Evolutionary conservation across 305 asterid genomes (phyloP).

Genomic region (Withania somnifera): DNA sequence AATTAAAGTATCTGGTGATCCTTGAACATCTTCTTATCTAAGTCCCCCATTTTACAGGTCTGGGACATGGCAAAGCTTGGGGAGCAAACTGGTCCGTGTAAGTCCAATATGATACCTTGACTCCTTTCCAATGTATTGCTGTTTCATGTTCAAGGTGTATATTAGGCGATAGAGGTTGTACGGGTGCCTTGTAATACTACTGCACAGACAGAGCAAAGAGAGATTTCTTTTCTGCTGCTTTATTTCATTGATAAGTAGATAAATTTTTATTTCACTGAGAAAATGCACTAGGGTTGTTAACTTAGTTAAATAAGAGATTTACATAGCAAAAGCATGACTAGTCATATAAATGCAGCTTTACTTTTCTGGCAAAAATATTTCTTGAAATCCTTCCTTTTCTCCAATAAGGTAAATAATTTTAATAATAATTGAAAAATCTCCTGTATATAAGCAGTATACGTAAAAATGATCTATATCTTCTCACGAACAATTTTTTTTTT

Average conservation of each 20-base stretch:
- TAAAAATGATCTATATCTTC: not conserved
- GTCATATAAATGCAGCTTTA: not conserved
- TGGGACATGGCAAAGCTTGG: conserved; percentile 99
- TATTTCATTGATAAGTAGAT: not conserved
- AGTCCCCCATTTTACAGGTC: conserved; percentile 40
- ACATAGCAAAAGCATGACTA: not conserved
- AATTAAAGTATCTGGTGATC: conserved; percentile 8
- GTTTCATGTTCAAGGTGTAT: not conserved
- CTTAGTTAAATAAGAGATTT: not conserved
- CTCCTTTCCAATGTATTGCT: not conserved
- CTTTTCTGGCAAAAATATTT: not conserved
- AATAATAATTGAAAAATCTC: not conserved
- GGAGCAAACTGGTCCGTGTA: conserved; percentile 54
- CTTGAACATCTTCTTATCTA: conserved; percentile 14
- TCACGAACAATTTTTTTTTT: not conserved
- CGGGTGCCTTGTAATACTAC: not conserved
- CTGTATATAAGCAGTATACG: not conserved
- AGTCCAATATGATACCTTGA: conserved; percentile 11
- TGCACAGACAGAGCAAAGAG: not conserved
- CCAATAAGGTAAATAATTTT: not conserved
- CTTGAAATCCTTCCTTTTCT: not conserved
- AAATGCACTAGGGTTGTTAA: not conserved
- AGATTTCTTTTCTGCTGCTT: not conserved
- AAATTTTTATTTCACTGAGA: not conserved
- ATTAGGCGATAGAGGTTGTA: not conserved